Percentiles rank a stretch among this genome's conserved stretches.
Conservation (phyloP, 495 filamentous ascomycete genomes). For the Hypoxylon lenormandii region DNA sequence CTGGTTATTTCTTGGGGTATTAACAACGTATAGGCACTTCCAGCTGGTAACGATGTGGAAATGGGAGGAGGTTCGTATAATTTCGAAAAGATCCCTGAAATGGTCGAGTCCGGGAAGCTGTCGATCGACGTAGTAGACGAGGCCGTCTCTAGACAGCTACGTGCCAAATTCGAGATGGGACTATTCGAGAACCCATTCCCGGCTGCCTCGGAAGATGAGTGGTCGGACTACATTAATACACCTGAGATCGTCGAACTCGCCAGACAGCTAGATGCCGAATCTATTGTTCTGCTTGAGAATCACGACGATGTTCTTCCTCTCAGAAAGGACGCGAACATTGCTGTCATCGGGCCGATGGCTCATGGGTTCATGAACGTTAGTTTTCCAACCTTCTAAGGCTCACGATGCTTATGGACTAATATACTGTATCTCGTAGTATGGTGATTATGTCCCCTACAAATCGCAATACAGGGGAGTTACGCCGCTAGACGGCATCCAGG, state of each 20-base stretch:
- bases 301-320: conserved; percentile 70
- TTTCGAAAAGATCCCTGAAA: conserved; percentile 72
- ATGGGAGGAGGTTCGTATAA: conserved; percentile 81
- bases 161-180: conserved; percentile 73
- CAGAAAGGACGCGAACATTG: conserved; percentile 69
- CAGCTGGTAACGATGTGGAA: conserved; percentile 77
- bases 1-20: background rate
- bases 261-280: conserved; percentile 71
- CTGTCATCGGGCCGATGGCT: conserved; percentile 81
- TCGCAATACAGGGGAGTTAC: conserved; percentile 72
- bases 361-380: conserved; percentile 75
- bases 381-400: conserved; percentile 9
- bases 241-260: conserved; percentile 67
- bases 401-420: conserved; percentile 17
- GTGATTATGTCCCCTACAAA: conserved; percentile 73
- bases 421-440: conserved; percentile 60
- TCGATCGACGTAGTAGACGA: conserved; percentile 68
- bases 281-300: conserved; percentile 77
- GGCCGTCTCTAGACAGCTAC: conserved; percentile 72
- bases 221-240: conserved; percentile 69
- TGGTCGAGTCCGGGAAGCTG: conserved; percentile 69
- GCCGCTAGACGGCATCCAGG: conserved; percentile 73
- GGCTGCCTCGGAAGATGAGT: conserved; percentile 64
- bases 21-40: conserved; percentile 58
- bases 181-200: conserved; percentile 75